Evolutionary conservation across 2,329 filamentous ascomycete genomes (phyloP).

Genomic region (Dactylonectria estremocensis): DNA sequence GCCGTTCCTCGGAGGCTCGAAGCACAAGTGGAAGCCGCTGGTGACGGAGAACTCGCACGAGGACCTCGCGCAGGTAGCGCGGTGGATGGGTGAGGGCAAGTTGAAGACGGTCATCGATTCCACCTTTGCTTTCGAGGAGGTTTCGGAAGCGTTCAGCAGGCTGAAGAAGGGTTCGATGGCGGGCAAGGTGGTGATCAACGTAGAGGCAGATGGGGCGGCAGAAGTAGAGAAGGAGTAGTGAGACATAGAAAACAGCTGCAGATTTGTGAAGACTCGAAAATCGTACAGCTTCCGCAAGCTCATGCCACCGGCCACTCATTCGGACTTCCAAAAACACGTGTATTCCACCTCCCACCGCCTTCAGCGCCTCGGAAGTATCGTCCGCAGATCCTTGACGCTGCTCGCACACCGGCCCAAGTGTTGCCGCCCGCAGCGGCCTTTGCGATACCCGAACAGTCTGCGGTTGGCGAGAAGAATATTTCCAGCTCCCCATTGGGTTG

Average conservation of each 20-base stretch:
- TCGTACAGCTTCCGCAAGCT: background rate
- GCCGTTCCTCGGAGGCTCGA: constrained; percentile 56
- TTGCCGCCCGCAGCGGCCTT: no score
- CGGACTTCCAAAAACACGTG: no score
- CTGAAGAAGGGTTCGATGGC: constrained; percentile 71
- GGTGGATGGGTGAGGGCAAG: constrained; percentile 72
- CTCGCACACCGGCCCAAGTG: no score
- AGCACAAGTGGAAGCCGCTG: constrained; percentile 60
- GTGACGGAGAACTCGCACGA: constrained; percentile 58
- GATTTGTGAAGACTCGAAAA: background rate
- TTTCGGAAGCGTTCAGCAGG: constrained; percentile 69
- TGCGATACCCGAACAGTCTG: no score
- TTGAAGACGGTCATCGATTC: constrained; percentile 70
- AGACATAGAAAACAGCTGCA: background rate
- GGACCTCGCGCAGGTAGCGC: constrained; percentile 65
- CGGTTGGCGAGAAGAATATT: no score
- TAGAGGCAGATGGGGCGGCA: background rate
- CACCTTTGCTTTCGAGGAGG: constrained; percentile 70
- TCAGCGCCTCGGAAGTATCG: no score
- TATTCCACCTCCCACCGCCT: no score
- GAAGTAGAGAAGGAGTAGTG: background rate
- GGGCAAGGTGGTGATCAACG: constrained; percentile 66
- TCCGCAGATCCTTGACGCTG: no score
- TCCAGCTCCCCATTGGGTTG: no score
- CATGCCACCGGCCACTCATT: no score